These are phyloP conservation scores for Phytophthora foliorum DNA, from an alignment of 352 stramenopile genomes.

Conservation along the genomic window DNA sequence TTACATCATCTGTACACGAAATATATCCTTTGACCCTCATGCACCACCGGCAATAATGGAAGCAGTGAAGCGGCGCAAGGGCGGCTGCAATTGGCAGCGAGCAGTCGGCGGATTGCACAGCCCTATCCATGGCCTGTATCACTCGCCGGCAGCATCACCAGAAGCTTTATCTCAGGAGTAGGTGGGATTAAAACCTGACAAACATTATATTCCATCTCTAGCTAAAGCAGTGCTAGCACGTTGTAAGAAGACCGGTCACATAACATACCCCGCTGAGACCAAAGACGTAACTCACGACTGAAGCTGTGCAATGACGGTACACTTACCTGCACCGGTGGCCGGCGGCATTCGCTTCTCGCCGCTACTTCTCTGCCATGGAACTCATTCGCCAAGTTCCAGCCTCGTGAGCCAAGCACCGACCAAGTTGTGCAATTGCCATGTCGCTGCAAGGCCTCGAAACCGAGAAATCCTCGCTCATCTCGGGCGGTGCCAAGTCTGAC, in stretches of 20 bases:
- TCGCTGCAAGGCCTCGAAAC: conserved; percentile 27
- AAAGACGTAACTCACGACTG: conserved; percentile 1
- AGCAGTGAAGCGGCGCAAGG: conserved; percentile 15
- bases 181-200: background rate
- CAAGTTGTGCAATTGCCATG: conserved; percentile 23
- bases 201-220: conserved; percentile 1
- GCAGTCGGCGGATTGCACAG: conserved; percentile 9
- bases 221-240: background rate
- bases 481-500: conserved; percentile 8
- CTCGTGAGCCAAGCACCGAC: conserved; percentile 2
- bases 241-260: background rate
- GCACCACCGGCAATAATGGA: background rate
- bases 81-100: conserved; percentile 3
- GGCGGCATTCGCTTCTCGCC: conserved; percentile 17
- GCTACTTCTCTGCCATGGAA: conserved; percentile 34
- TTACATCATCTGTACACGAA: conserved; percentile 34
- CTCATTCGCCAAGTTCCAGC: conserved; percentile 39
- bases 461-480: conserved; percentile 31
- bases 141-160: background rate
- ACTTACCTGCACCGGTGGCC: conserved; percentile 15
- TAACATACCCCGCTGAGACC: conserved; percentile 13
- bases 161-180: background rate
- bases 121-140: background rate
- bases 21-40: conserved; percentile 11
- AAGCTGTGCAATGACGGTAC: conserved; percentile 1